Conservation (phyloP, 2,329 filamentous ascomycete genomes). For the Trichoderma koningiopsis region DNA sequence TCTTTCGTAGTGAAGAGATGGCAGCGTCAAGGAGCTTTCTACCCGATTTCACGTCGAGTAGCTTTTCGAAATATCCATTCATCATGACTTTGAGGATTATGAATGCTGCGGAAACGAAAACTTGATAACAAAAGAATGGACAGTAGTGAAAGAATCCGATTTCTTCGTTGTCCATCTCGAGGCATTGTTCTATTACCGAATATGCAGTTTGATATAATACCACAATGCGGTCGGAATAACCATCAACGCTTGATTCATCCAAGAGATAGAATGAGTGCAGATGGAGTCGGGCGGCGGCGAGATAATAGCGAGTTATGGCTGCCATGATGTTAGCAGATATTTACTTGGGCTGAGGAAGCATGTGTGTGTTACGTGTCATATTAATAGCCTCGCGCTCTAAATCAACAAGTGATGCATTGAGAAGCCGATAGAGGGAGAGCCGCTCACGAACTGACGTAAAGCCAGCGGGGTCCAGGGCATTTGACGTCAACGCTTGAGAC, state of each 20-base stretch:
- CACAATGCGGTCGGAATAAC: slow-evolving; percentile 12
- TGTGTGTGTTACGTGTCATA: slow-evolving; percentile 11
- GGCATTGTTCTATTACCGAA: slow-evolving; percentile 14
- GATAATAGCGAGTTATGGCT: slow-evolving; percentile 18
- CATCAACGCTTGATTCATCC: slow-evolving; percentile 13
- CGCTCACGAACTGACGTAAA: slow-evolving; percentile 19
- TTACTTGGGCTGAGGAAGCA: neutral
- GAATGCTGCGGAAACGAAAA: slow-evolving; percentile 17
- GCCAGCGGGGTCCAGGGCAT: slow-evolving; percentile 16
- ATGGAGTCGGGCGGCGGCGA: slow-evolving; percentile 15
- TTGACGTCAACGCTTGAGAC: slow-evolving; percentile 13
- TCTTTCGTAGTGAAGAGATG: slow-evolving; percentile 10
- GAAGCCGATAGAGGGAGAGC: slow-evolving; percentile 9
- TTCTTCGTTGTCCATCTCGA: slow-evolving; percentile 19
- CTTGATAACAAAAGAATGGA: slow-evolving; percentile 19
- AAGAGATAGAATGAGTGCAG: slow-evolving; percentile 21
- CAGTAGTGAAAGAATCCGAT: slow-evolving; percentile 7
- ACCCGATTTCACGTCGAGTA: slow-evolving; percentile 11
- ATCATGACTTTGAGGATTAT: slow-evolving; percentile 20
- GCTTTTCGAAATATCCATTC: slow-evolving; percentile 19
- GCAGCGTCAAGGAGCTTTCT: slow-evolving; percentile 16
- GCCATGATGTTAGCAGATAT: neutral
- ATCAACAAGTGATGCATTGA: slow-evolving; percentile 12
- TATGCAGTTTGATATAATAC: slow-evolving; percentile 13
- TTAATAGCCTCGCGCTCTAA: slow-evolving; percentile 19